Conservation (phyloP, 345 rosid genomes). For the Heritiera littoralis region DNA sequence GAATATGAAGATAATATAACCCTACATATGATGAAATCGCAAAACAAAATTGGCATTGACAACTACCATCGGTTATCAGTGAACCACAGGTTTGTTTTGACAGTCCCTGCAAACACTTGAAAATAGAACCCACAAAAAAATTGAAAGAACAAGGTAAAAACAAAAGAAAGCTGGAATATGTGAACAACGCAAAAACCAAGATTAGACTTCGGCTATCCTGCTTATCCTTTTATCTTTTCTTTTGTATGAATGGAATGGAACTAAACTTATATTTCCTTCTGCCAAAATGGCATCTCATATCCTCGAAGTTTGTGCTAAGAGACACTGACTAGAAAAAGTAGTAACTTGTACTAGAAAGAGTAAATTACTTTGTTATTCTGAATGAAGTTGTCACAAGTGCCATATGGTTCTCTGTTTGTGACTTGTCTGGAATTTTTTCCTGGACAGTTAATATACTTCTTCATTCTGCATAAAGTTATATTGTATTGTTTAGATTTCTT, state of each 20-base stretch:
- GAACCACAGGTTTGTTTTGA: too few relatives aligned
- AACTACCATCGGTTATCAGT: neutral
- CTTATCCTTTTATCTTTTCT: neutral
- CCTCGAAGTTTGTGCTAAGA: neutral
- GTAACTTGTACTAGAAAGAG: neutral
- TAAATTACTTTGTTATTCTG: neutral
- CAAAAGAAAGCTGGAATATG: neutral
- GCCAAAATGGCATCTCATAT: neutral
- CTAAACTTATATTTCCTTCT: neutral
- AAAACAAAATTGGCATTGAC: neutral
- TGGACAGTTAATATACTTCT: neutral
- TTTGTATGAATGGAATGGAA: constrained; percentile 1
- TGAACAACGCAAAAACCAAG: neutral
- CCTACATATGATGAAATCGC: neutral
- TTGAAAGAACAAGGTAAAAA: neutral
- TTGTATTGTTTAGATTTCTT: neutral
- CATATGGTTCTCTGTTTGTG: neutral
- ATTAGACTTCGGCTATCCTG: neutral
- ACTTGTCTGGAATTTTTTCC: neutral
- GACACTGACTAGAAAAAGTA: neutral
- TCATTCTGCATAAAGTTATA: neutral
- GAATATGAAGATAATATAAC: neutral
- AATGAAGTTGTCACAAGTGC: neutral
- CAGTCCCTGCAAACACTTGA: too few relatives aligned
- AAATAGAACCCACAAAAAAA: neutral